phyloP scores from a whole-genome alignment of 2,329 filamentous ascomycete species.

The Curvularia sp. region DNA sequence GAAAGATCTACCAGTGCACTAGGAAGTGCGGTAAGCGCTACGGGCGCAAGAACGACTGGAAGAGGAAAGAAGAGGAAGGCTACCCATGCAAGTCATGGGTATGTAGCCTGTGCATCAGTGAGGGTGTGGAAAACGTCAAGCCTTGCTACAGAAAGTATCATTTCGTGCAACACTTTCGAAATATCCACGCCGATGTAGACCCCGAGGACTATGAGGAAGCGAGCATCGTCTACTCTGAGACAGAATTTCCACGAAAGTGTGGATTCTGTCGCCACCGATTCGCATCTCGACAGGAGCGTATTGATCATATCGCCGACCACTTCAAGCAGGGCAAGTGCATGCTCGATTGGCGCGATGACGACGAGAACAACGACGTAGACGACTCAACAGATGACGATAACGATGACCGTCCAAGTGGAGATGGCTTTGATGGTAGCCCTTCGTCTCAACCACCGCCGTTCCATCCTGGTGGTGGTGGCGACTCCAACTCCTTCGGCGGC shows the following conservation, averaged over 20 bases:
- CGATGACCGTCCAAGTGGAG: slow-evolving; percentile 36
- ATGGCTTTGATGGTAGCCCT: slow-evolving; percentile 33
- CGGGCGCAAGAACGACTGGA: slow-evolving; percentile 50
- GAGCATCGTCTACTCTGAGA: slow-evolving; percentile 43
- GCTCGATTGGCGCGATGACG: slow-evolving; percentile 48
- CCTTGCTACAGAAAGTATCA: slow-evolving; percentile 49
- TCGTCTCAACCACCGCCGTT: slow-evolving; percentile 30
- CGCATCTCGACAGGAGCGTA: slow-evolving; percentile 44
- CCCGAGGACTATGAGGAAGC: slow-evolving; percentile 42
- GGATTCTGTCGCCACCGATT: slow-evolving; percentile 49
- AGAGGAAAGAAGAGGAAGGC: slow-evolving; percentile 49
- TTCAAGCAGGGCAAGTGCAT: slow-evolving; percentile 50
- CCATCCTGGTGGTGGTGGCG: slow-evolving; percentile 27
- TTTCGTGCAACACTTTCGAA: slow-evolving; percentile 49
- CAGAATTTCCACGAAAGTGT: slow-evolving; percentile 45
- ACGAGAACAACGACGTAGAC: slow-evolving; percentile 30
- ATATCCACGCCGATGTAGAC: slow-evolving; percentile 46
- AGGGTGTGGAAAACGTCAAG: slow-evolving; percentile 45
- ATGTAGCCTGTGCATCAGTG: slow-evolving; percentile 42
- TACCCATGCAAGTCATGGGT: slow-evolving; percentile 48
- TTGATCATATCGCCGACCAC: slow-evolving; percentile 50
- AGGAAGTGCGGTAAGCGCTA: slow-evolving; percentile 49
- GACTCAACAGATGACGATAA: slow-evolving; percentile 39
- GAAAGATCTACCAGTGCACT: slow-evolving; percentile 50
- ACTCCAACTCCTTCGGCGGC: slow-evolving; percentile 29